Evolutionary conservation across 331 rosid genomes (phyloP).

Genomic region (Malus hybrid): DNA sequence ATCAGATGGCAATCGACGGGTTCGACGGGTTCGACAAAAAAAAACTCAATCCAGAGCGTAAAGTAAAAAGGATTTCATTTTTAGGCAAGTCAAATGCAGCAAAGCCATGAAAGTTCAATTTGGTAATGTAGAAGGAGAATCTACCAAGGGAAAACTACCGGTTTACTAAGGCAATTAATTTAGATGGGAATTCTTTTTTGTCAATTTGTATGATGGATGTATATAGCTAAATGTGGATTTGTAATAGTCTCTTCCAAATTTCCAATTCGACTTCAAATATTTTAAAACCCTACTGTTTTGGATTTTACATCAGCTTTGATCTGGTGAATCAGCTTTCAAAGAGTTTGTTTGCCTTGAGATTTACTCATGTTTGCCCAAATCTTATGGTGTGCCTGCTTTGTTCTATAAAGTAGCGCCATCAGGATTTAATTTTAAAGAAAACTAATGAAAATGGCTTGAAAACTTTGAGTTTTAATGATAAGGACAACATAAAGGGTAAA

Average conservation of each 20-base stretch:
- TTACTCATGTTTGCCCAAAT: too few species aligned
- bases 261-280: neutral
- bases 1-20: neutral
- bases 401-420: too few species aligned
- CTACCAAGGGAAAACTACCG: neutral
- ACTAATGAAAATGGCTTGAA: too few species aligned
- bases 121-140: neutral
- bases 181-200: neutral
- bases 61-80: neutral
- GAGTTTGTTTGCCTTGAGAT: too few species aligned
- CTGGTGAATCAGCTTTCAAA: too few species aligned
- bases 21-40: constrained; percentile 4
- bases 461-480: too few species aligned
- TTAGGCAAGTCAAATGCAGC: neutral
- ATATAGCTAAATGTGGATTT: neutral
- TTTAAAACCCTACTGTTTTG: neutral
- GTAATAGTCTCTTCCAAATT: neutral
- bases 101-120: neutral
- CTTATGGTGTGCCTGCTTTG: too few species aligned
- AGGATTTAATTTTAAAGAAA: too few species aligned
- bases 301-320: too few species aligned
- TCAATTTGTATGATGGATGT: neutral
- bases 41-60: neutral
- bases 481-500: too few species aligned
- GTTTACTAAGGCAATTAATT: neutral